Conservation (phyloP, 176 grass and related monocot species). For the Secale cereale region DNA sequence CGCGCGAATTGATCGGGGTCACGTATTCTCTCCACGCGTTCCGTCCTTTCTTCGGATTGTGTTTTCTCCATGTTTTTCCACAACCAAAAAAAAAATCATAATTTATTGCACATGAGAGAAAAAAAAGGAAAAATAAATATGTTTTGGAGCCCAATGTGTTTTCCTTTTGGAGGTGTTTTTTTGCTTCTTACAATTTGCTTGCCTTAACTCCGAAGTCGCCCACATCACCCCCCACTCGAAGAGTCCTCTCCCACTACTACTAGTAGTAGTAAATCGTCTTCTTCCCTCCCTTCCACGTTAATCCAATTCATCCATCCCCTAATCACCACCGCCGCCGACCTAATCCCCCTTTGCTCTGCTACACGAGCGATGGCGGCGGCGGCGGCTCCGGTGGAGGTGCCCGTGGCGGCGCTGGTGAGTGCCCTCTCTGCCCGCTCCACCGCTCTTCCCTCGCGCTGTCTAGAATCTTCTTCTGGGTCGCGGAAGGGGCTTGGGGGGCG, state of each 20-base stretch:
- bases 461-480: no score
- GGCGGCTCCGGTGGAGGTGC: constrained; percentile 18
- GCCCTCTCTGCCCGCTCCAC: background rate
- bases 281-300: background rate
- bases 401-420: constrained; percentile 32
- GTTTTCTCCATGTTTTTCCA: no score
- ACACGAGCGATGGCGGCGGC: constrained; percentile 18
- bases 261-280: no score
- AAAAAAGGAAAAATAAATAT: background rate
- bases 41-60: no score
- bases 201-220: constrained; percentile 1
- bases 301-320: background rate
- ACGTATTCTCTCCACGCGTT: no score
- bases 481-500: no score
- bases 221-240: background rate
- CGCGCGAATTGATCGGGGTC: accelerated
- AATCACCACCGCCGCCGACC: background rate
- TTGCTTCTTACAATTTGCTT: background rate
- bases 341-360: background rate
- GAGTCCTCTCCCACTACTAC: background rate
- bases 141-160: no score
- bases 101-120: accelerated
- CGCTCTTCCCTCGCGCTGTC: no score
- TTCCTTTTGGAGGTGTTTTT: background rate
- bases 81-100: no score